These are phyloP conservation scores for Hypoxylon sp. DNA, from an alignment of 2,329 filamentous ascomycete genomes.

Conservation along the genomic window DNA sequence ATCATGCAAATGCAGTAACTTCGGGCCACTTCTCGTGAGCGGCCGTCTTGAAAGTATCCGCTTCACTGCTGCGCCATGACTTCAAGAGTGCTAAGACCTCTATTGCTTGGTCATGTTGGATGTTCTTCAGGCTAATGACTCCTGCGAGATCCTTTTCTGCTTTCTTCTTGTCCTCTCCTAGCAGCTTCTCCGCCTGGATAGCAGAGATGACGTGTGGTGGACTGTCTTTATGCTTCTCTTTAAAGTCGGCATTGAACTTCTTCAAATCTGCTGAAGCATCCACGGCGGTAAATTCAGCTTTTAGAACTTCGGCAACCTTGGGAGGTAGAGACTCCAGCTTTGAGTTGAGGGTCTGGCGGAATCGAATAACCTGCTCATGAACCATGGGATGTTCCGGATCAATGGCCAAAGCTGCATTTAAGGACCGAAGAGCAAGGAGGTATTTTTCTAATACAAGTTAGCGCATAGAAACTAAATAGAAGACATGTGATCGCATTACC, in stretches of 20 bases:
- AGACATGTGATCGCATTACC: conserved; percentile 67
- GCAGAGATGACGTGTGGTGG: conserved; percentile 73
- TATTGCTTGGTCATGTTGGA: conserved; percentile 63
- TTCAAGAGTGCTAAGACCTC: conserved; percentile 59
- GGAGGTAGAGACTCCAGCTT: conserved; percentile 71
- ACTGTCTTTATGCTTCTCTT: conserved; percentile 72
- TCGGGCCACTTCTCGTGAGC: conserved; percentile 65
- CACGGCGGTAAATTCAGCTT: conserved; percentile 73
- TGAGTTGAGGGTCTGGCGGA: conserved; percentile 73
- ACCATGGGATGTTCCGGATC: conserved; percentile 77
- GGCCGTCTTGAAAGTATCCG: conserved; percentile 62
- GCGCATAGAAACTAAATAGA: not conserved
- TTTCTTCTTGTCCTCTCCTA: conserved; percentile 69
- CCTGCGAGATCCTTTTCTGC: conserved; percentile 71
- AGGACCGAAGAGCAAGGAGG: conserved; percentile 86
- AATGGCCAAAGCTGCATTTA: conserved; percentile 78
- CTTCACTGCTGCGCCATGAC: conserved; percentile 64
- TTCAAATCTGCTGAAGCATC: conserved; percentile 70
- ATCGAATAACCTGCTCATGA: conserved; percentile 79
- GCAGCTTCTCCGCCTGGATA: conserved; percentile 69
- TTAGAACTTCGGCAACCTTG: conserved; percentile 77
- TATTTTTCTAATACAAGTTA: conserved; percentile 76
- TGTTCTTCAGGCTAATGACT: conserved; percentile 62
- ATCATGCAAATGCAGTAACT: conserved; percentile 61
- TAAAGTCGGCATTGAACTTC: conserved; percentile 76